A percentile compares a stretch with the other conserved stretches of the same genome.
These are phyloP conservation scores for Phalaenopsis hybrid DNA, from an alignment of 116 monocot species.

Conservation along the genomic window DNA sequence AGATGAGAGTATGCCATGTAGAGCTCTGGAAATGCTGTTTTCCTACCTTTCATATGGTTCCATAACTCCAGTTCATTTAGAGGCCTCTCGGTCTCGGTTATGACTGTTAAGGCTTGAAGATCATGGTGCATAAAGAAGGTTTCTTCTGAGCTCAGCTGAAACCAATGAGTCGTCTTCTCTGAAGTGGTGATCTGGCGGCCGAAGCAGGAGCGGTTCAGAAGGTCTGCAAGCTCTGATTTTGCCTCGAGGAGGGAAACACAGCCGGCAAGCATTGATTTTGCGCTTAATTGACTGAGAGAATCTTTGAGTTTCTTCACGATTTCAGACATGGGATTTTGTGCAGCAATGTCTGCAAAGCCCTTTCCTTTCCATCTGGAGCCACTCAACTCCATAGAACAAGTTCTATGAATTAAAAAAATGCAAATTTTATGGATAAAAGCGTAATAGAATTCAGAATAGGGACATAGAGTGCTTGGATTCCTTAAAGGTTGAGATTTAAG, in stretches of 20 bases:
- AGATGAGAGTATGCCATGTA: slow-evolving; percentile 71
- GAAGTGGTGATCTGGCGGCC: slow-evolving; percentile 41
- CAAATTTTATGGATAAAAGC: too few relatives aligned
- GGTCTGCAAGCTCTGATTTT: slow-evolving; percentile 19
- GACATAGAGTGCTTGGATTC: too few relatives aligned
- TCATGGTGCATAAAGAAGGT: slow-evolving; percentile 52
- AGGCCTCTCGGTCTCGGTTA: neutral
- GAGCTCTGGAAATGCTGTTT: slow-evolving; percentile 25
- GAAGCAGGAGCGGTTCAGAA: slow-evolving; percentile 42
- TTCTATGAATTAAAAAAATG: too few relatives aligned
- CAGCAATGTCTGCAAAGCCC: too few relatives aligned
- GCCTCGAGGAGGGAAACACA: slow-evolving; percentile 27
- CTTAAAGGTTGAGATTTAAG: too few relatives aligned
- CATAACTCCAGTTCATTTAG: slow-evolving; percentile 33
- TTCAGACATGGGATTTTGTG: too few relatives aligned
- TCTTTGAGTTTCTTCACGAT: too few relatives aligned
- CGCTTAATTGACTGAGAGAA: too few relatives aligned
- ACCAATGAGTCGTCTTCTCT: slow-evolving; percentile 33
- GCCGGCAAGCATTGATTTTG: slow-evolving; percentile 14
- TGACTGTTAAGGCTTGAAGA: slow-evolving; percentile 37
- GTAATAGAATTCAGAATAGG: too few relatives aligned
- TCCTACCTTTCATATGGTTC: slow-evolving; percentile 25
- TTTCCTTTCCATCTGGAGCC: too few relatives aligned
- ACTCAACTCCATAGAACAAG: too few relatives aligned
- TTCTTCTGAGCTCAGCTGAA: slow-evolving; percentile 67